Base-by-base conservation (phyloP, 345 rosid genomes). In the Citrus inodora region DNA sequence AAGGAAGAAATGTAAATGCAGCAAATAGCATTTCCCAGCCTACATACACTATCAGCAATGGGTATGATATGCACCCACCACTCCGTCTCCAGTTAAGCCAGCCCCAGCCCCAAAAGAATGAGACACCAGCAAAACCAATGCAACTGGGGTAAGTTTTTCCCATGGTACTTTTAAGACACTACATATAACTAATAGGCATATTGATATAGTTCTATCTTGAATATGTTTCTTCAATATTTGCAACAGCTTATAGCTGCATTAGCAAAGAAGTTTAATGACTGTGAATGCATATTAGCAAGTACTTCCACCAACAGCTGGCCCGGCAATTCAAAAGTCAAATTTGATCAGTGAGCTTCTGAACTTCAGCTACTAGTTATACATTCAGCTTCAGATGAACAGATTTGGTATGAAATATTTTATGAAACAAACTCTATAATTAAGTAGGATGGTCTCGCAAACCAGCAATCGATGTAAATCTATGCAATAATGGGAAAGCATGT, bases 41-140 rank as follows among this genome's bases (percentile, higher is more conserved):
- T 64, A 76, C 81, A 24, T 77, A 69, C 78, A 75, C 77, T 65
- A 67, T 77, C 75, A 75, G 75, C 71, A 81, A 79, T 37, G 81
- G 83, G 46, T 78, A 85, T 77, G 85, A 87, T 42, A 32, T 79
- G 59, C 85, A 73, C 30, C 76, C 84, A 55, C 83, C 88, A 30
- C 66, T 85, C 60, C 71, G 51, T 56, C 88, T 88, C 81, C 87
- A 88, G 62, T 75, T 88, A 82, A 85, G 89, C 80, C 91, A 85
- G 75, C 87, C 89, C 76, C 86, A 79, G 60, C 85, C 87, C 58
- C 85, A 42, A 28, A 81, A 71, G 51, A 85, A 71, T 32, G 82
- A 83, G 40, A 56, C 73, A 75, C 72, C 73, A 51, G 73, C 76
- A 85, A 80, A 75, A 73, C n/a, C 85, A 72, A 85, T 79, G 70